phyloP scores from a whole-genome alignment of 306 rosid species.

The Cotoneaster glaucophyllus region DNA sequence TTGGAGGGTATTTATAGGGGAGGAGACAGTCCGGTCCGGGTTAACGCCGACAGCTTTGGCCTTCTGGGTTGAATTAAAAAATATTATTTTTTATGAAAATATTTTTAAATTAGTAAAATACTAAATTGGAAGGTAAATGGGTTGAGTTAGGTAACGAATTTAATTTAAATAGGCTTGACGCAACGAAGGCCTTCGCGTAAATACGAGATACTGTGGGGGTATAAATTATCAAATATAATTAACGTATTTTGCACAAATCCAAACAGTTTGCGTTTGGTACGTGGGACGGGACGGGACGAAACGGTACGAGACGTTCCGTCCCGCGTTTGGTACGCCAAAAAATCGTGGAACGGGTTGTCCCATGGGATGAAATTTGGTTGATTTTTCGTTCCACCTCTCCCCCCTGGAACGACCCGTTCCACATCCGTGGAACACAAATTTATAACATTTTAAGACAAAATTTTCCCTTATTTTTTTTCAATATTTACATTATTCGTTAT shows the following conservation, averaged over 20 bases:
- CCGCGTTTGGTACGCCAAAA: too few species aligned
- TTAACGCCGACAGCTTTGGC: conserved; percentile 44
- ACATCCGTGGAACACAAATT: too few species aligned
- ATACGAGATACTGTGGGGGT: not conserved
- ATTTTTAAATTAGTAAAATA: not conserved
- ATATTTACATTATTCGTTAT: too few species aligned
- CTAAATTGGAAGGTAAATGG: not conserved
- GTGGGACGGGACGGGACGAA: too few species aligned
- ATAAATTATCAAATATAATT: not conserved
- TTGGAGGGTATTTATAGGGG: conserved; percentile 27
- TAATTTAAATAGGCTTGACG: not conserved
- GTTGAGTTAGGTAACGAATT: not conserved
- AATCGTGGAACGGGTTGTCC: too few species aligned
- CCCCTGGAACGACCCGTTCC: too few species aligned
- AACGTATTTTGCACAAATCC: not conserved
- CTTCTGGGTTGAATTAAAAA: not conserved
- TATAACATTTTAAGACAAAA: too few species aligned
- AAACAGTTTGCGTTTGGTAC: too few species aligned
- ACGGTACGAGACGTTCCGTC: too few species aligned
- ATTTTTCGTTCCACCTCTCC: too few species aligned
- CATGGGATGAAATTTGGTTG: too few species aligned
- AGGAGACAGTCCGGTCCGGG: conserved; percentile 54
- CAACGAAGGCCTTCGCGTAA: conserved; percentile 5
- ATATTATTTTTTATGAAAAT: not conserved
- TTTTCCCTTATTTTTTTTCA: too few species aligned